Base-by-base conservation (phyloP, 2,329 filamentous ascomycete genomes). In the Coleophoma crateriformis region DNA sequence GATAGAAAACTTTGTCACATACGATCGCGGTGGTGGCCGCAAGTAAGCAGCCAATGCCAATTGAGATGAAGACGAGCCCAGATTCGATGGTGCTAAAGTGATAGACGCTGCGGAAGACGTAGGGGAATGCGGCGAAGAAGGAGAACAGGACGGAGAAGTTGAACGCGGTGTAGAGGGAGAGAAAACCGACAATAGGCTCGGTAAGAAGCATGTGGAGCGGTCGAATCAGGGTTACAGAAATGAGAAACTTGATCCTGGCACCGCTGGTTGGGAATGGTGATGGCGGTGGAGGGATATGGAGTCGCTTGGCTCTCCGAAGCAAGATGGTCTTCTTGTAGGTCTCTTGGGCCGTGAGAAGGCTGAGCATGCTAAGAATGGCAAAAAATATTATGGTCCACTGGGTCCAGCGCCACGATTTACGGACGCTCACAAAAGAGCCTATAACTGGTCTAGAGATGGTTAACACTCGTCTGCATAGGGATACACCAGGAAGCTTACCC, bases 381-480 rank as follows among this genome's bases (percentile, higher is more conserved):
- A 79, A 72, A 59, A 79, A 75, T 47, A 76, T 62, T 34, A 77
- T 55, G 0, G 71, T 74, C 66, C 70, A 79, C 48, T 78, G 70
- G 0, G 75, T 79, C 77, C 77, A 80, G 5, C 75, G 69, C 77
- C 76, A 80, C 32, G 66, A 67, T 47, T 72, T 72, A 5, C 69
- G 65, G 19, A 66, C 62, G 1, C 69, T 67, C 6, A 76, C 66
- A 50, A 77, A 78, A 0, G 75, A 70, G 10, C 76, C 54, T 22
- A 59, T 57, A 0, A 60, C 56, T 1, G 57, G 59, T 33, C 59
- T 57, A 41, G 22, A 14, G 11, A 8, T 14, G 19, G 49, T 62
- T 46, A 61, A 55, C 32, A 15, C 14, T 3, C 22, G 27, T 2
- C 10, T 32, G n/a, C 12, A 27, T 11, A 51, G 19, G 1, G 17